A percentile compares a stretch with the other conserved stretches of the same genome.
phyloP scores from a whole-genome alignment of 305 asterid genomes.

The Petunia hybrid region DNA sequence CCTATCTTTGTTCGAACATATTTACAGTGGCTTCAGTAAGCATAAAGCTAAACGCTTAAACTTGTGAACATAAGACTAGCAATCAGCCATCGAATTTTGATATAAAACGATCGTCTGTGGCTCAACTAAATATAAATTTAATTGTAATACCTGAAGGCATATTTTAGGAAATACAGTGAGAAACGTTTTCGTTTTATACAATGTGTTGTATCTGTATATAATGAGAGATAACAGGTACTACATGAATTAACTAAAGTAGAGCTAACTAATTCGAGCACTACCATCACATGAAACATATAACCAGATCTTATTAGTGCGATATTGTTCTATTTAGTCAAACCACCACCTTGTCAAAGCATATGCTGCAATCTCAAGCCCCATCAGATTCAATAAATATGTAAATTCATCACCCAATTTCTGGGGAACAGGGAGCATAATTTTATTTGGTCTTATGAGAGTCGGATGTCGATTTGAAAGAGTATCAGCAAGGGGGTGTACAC shows the following conservation, averaged over 20 bases:
- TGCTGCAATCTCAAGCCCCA: background rate
- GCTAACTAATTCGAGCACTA: background rate
- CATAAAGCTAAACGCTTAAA: no score
- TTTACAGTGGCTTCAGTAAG: no score
- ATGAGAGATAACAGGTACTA: no score
- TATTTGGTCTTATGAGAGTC: background rate
- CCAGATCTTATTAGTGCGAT: background rate
- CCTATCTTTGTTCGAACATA: no score
- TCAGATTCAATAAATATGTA: conserved; percentile 1
- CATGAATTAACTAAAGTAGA: background rate
- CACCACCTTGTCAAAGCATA: background rate
- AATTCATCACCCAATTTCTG: background rate
- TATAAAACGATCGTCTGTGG: no score
- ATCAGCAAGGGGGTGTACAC: background rate
- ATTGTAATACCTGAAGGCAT: no score
- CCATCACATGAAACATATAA: background rate
- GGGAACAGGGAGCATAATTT: background rate
- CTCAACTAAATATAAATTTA: no score
- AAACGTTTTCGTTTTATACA: no score
- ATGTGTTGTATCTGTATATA: background rate
- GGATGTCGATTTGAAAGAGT: background rate
- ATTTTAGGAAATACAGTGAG: no score
- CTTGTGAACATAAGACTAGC: no score
- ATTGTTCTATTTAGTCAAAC: background rate
- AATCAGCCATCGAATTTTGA: no score